Evolutionary conservation across 2,329 filamentous ascomycete genomes (phyloP).

Genomic region (Colletotrichum cordylinicola): DNA sequence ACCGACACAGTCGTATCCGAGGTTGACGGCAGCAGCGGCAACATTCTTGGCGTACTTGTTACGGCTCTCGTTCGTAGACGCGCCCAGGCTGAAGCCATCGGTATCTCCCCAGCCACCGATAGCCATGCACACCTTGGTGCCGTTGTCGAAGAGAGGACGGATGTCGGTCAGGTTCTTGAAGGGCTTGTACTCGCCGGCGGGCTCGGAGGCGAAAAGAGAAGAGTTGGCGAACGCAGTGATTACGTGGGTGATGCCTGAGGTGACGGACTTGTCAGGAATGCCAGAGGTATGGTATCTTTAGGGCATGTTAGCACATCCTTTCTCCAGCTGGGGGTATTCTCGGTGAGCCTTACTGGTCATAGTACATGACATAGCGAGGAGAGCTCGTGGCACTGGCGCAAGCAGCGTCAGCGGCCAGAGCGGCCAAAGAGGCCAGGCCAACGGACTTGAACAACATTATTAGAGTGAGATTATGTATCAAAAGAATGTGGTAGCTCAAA

Average conservation of each 20-base stretch:
- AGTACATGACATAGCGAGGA: conserved; percentile 46
- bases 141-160: conserved; percentile 55
- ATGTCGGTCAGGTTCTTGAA: conserved; percentile 58
- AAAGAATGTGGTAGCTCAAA: conserved; percentile 4
- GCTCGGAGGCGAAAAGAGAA: conserved; percentile 49
- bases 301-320: background rate
- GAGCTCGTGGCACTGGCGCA: conserved; percentile 9
- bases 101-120: conserved; percentile 72
- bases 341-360: conserved; percentile 45
- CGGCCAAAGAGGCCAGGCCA: conserved; percentile 1
- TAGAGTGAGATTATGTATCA: background rate
- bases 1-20: conserved; percentile 67
- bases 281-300: conserved; percentile 44
- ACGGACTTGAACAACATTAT: conserved; percentile 7
- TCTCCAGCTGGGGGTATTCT: background rate
- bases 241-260: conserved; percentile 56
- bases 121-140: conserved; percentile 66
- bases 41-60: conserved; percentile 63
- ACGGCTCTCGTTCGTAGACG: conserved; percentile 51
- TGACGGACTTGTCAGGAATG: conserved; percentile 41
- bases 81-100: conserved; percentile 57
- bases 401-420: background rate
- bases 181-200: conserved; percentile 48
- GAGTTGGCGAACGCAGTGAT: conserved; percentile 61
- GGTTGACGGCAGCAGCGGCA: conserved; percentile 54